Percentiles rank a stretch among this genome's conserved stretches.
phyloP scores from a whole-genome alignment of 2,329 filamentous ascomycete genomes.

The Pestalotiopsis fici region DNA sequence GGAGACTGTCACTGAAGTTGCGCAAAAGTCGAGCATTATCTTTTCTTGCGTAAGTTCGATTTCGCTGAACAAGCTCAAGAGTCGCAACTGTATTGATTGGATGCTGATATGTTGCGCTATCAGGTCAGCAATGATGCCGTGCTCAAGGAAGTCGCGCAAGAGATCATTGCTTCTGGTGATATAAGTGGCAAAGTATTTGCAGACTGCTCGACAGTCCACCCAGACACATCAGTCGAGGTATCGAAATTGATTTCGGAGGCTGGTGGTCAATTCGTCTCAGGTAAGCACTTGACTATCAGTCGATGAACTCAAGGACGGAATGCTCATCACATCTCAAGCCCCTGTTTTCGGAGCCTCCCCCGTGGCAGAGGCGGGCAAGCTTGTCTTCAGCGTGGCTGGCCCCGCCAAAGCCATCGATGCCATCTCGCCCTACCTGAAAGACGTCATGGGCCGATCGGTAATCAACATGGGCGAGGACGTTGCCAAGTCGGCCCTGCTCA shows the following conservation, averaged over 20 bases:
- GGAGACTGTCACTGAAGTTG: constrained; percentile 23
- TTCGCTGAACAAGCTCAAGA: no score
- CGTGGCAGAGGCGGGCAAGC: constrained; percentile 42
- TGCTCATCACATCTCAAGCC: constrained; percentile 18
- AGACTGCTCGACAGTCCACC: constrained; percentile 32
- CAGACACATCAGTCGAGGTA: constrained; percentile 31
- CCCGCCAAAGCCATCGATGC: constrained; percentile 29
- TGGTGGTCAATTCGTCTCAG: constrained; percentile 31
- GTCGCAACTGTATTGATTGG: background rate
- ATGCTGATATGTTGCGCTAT: no score
- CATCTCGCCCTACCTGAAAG: constrained; percentile 40
- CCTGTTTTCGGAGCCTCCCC: constrained; percentile 45
- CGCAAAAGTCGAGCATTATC: constrained; percentile 25
- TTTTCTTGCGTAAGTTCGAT: constrained; percentile 27
- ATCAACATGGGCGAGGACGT: constrained; percentile 44
- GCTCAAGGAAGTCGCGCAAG: constrained; percentile 18
- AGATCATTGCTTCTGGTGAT: constrained; percentile 20
- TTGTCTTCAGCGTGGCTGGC: constrained; percentile 44
- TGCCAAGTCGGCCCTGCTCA: constrained; percentile 40
- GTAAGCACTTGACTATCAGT: background rate
- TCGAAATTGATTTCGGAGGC: constrained; percentile 31
- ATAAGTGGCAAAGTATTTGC: constrained; percentile 29
- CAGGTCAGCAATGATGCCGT: constrained; percentile 38
- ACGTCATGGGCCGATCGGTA: constrained; percentile 40
- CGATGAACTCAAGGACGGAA: background rate